phyloP scores from a whole-genome alignment of 2,329 filamentous ascomycete species.

The Pestalotiopsis sp. region DNA sequence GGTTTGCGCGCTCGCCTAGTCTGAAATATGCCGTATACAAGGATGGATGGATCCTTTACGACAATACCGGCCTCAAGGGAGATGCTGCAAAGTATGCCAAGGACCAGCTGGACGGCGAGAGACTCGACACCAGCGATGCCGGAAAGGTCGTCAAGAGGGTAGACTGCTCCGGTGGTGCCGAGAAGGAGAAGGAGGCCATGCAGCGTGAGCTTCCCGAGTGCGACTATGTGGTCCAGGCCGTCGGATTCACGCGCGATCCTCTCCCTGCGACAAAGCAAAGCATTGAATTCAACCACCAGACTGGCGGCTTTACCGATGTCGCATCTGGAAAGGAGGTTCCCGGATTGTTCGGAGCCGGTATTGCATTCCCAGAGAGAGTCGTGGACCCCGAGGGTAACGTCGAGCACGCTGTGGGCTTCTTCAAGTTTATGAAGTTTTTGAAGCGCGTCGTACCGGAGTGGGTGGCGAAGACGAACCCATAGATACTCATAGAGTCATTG shows the following conservation, averaged over 20 bases:
- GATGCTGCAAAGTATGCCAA: constrained; percentile 61
- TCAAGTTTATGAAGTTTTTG: constrained; percentile 67
- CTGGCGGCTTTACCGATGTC: constrained; percentile 49
- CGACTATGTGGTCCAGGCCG: constrained; percentile 58
- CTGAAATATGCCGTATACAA: constrained; percentile 64
- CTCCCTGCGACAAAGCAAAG: constrained; percentile 45
- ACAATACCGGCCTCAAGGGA: constrained; percentile 69
- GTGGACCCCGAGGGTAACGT: constrained; percentile 63
- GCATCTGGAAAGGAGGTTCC: constrained; percentile 42
- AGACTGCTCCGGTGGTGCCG: constrained; percentile 38
- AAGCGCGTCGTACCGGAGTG: constrained; percentile 57
- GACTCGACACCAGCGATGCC: constrained; percentile 46
- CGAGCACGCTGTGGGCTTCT: constrained; percentile 64
- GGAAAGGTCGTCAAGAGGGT: constrained; percentile 49
- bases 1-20: constrained; percentile 60
- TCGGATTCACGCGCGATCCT: constrained; percentile 56
- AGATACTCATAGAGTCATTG: too few relatives aligned
- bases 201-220: constrained; percentile 48
- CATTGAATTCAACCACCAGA: constrained; percentile 16
- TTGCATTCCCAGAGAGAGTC: constrained; percentile 64
- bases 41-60: constrained; percentile 65
- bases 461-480: constrained; percentile 26
- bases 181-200: constrained; percentile 47
- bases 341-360: constrained; percentile 62
- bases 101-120: constrained; percentile 57